Conservation (phyloP, 2,329 filamentous ascomycete species). For the Colletotrichum musae region DNA sequence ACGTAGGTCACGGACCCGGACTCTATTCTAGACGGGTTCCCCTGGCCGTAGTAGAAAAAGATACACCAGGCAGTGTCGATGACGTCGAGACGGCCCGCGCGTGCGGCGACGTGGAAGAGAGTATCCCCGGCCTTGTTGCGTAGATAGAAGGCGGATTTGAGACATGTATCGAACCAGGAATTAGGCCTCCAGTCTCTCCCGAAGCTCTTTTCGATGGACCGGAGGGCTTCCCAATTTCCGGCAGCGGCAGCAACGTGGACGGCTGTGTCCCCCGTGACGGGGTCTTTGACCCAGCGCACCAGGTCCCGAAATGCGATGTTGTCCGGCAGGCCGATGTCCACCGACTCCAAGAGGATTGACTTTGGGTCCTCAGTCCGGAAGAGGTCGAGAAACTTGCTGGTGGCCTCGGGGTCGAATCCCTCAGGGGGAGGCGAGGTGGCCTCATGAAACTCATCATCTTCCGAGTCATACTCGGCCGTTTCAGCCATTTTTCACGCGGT, state of each 20-base stretch:
- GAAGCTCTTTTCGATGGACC: neutral
- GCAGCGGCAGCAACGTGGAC: neutral
- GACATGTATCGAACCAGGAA: neutral
- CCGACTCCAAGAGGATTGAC: no score
- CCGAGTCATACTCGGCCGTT: no score
- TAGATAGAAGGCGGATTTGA: neutral
- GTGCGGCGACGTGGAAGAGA: neutral
- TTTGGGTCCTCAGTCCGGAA: no score
- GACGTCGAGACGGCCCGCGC: neutral
- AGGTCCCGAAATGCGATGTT: neutral
- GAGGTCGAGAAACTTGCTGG: no score
- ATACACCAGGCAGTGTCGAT: neutral
- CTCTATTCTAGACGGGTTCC: neutral
- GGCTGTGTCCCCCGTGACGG: neutral
- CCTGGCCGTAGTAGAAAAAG: neutral
- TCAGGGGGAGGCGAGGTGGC: no score
- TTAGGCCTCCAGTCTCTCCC: neutral
- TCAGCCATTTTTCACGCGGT: no score
- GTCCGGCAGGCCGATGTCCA: neutral
- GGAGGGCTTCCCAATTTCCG: neutral
- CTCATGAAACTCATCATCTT: no score
- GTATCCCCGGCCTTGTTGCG: slow-evolving; percentile 2
- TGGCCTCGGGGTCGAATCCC: no score
- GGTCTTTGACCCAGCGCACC: neutral
- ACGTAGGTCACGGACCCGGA: neutral